Base-by-base conservation (phyloP, 2,329 filamentous ascomycete species). In the Chaetomium olivaceum region DNA sequence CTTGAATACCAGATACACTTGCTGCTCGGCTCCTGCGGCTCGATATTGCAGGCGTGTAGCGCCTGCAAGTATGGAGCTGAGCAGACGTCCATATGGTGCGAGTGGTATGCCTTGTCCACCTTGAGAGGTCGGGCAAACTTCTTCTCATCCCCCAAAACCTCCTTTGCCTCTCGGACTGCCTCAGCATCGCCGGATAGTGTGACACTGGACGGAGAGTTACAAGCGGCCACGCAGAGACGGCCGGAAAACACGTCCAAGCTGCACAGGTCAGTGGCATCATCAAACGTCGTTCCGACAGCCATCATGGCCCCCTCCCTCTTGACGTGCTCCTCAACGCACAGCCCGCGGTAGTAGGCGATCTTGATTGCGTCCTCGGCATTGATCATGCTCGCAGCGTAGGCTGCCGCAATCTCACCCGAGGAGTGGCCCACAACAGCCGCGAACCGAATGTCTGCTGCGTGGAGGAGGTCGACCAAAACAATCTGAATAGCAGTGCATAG, bases 361-460 rank as follows among this genome's bases (percentile, higher is more conserved):
- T 71, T 70, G 2, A 84, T 80, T 3, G 82, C 81, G 11, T 82
- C 79, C 2, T 70, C 58, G 1, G 74, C 75, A 0, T 73, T 74
- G 3, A 86, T 59, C 23, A 77, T 73, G 0, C 82, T 82, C 0
- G 80, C 78, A 0, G 82, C 81, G 66, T 83, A 85, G 0, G 80
- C 83, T 0, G 82, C 82, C 0, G 72, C 81, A 12, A 84, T 83
- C 68, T 85, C 82, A 1, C 82, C 82, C 0, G 79, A 81, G 0
- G 81, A 83, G 68, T 84, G 82, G 2, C 82, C 82, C 3, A 81
- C 74, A 0, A 80, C 78, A 0, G 74, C 75, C 4, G 67, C 27
- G 0, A 78, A 76, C 1, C 39, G 51, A 16, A 83, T 66, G 0
- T 76, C 74, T 31, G 73, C 72, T 0, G 68, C 64, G 0, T 54